phyloP scores from a whole-genome alignment of 345 rosid genomes.

The Aquilaria malaccensis region DNA sequence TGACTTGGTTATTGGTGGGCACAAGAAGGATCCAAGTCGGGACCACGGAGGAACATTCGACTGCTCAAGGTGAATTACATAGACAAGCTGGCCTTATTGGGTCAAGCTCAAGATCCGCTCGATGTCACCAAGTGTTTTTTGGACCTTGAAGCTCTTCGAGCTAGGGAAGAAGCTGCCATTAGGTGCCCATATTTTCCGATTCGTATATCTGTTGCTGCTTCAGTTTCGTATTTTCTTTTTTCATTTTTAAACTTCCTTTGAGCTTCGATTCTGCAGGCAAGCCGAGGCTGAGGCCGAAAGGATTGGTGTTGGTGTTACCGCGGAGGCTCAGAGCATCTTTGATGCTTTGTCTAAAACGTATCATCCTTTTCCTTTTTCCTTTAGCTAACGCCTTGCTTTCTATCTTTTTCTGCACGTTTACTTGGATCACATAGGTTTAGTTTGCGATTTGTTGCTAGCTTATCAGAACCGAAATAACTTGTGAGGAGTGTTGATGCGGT shows the following conservation, averaged over 20 bases:
- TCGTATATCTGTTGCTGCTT: neutral
- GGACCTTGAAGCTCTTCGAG: conserved; percentile 52
- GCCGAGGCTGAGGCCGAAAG: conserved; percentile 86
- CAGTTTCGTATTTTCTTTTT: neutral
- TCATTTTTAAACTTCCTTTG: neutral
- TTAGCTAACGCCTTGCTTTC: neutral
- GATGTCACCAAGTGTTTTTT: conserved; percentile 53
- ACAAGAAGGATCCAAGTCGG: conserved; percentile 66
- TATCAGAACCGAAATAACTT: too few relatives aligned
- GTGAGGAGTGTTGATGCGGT: too few relatives aligned
- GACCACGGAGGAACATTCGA: conserved; percentile 49
- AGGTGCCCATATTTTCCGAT: conserved; percentile 32
- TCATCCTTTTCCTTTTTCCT: neutral
- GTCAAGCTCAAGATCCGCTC: conserved; percentile 84
- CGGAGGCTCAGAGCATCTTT: conserved; percentile 77
- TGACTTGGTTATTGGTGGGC: conserved; percentile 23
- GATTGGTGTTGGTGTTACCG: conserved; percentile 88
- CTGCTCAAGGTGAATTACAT: conserved; percentile 76
- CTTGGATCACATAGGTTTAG: too few relatives aligned
- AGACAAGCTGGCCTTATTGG: conserved; percentile 48
- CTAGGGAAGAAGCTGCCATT: conserved; percentile 73
- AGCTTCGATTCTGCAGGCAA: conserved; percentile 43
- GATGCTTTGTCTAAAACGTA: conserved; percentile 96
- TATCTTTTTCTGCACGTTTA: too few relatives aligned
- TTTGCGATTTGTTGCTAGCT: too few relatives aligned